Evolutionary conservation across 495 filamentous ascomycete species (phyloP).

Genomic region (Chaetomium tenue): DNA sequence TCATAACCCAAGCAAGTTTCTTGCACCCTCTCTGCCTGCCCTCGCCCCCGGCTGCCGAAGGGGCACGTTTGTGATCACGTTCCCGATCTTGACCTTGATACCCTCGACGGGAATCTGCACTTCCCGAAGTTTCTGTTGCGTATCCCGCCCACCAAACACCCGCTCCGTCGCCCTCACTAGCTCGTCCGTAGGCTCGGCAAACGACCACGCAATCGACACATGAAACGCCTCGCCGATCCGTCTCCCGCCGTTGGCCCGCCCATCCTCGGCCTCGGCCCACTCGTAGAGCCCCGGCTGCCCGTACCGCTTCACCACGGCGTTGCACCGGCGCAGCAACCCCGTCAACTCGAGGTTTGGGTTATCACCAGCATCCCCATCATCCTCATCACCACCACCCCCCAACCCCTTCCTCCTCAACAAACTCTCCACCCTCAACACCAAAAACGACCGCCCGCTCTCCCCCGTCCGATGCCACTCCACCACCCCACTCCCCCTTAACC

Average conservation of each 20-base stretch:
- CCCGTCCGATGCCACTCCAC: constrained; percentile 46
- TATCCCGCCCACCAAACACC: constrained; percentile 26
- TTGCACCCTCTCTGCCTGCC: constrained; percentile 18
- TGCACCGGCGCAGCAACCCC: constrained; percentile 61
- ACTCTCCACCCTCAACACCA: constrained; percentile 62
- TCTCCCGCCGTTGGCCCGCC: neutral
- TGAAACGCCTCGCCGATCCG: constrained; percentile 60
- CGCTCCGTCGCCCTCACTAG: constrained; percentile 35
- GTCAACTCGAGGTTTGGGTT: constrained; percentile 56
- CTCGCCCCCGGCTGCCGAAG: constrained; percentile 38
- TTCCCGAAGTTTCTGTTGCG: constrained; percentile 23
- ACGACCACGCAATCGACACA: constrained; percentile 76
- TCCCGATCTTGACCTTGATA: constrained; percentile 78
- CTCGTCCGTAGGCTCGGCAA: constrained; percentile 48
- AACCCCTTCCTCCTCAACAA: neutral
- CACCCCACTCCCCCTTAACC: constrained; percentile 26
- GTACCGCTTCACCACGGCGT: constrained; percentile 56
- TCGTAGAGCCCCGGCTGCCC: constrained; percentile 73
- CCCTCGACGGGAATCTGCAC: constrained; percentile 47
- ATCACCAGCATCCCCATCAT: neutral
- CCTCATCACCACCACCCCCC: neutral
- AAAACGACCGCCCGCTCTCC: constrained; percentile 79
- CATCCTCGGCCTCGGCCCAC: constrained; percentile 36
- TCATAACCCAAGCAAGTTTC: constrained; percentile 23
- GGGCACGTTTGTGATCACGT: constrained; percentile 58